Percentiles rank a stretch among this genome's conserved stretches.
These are phyloP conservation scores for Microbotryum lychnidis-dioicae DNA, from an alignment of 1,284 basidiomycete species.

Conservation along the genomic window DNA sequence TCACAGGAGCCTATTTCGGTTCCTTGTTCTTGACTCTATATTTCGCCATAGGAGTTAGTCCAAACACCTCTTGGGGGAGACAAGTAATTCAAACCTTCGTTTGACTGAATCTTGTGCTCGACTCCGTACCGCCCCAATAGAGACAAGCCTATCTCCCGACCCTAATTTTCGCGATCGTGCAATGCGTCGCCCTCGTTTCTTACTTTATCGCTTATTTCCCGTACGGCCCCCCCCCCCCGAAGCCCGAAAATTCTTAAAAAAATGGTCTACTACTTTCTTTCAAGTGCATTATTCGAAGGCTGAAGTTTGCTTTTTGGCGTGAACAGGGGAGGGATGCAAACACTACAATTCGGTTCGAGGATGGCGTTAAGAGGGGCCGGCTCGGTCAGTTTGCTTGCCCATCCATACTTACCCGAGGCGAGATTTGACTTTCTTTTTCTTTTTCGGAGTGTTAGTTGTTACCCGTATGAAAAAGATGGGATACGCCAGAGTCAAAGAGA, in stretches of 20 bases:
- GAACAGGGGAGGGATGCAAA: conserved; percentile 24
- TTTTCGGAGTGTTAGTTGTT: too few species aligned
- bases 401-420: too few species aligned
- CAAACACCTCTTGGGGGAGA: not conserved
- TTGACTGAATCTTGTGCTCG: too few species aligned
- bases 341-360: conserved; percentile 22
- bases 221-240: not conserved
- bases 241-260: too few species aligned
- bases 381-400: conserved; percentile 12
- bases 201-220: conserved; percentile 76
- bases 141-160: conserved; percentile 74
- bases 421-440: too few species aligned
- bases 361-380: conserved; percentile 26
- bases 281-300: too few species aligned
- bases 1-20: conserved; percentile 72
- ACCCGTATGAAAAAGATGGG: too few species aligned
- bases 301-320: too few species aligned
- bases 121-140: conserved; percentile 42
- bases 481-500: too few species aligned
- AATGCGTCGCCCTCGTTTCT: conserved; percentile 70
- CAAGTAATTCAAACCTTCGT: too few species aligned
- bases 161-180: conserved; percentile 62
- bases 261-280: too few species aligned
- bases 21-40: conserved; percentile 77
- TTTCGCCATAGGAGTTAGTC: conserved; percentile 71